A percentile compares a stretch with the other conserved stretches of the same genome.
phyloP scores from a whole-genome alignment of 768 basidiomycete species.

The Leccinum ochraceum region DNA sequence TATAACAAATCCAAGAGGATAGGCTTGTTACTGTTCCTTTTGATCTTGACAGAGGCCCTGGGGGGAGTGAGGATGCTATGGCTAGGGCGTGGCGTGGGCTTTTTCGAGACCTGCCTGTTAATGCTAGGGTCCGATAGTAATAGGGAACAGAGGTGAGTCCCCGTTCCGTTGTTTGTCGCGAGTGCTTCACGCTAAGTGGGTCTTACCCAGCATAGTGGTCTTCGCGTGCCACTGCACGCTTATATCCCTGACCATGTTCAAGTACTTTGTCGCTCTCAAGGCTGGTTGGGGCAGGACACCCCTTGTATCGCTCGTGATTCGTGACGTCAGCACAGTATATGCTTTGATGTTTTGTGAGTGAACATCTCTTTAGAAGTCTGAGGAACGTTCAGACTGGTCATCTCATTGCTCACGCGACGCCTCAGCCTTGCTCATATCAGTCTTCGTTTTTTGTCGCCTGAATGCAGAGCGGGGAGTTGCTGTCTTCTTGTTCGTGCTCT shows the following conservation, averaged over 20 bases:
- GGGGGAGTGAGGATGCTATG: neutral
- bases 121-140: neutral
- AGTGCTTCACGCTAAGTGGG: neutral
- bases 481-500: conserved; percentile 15
- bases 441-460: neutral
- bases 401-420: neutral
- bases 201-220: neutral
- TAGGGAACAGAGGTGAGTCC: neutral
- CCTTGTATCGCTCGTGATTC: conserved; percentile 22
- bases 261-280: conserved; percentile 19
- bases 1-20: conserved; percentile 21
- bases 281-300: conserved; percentile 21
- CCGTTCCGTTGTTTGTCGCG: neutral
- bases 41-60: conserved; percentile 4
- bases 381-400: neutral
- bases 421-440: conserved; percentile 8
- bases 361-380: neutral
- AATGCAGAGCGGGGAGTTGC: conserved; percentile 5
- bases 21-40: conserved; percentile 4
- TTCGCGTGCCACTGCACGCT: conserved; percentile 14
- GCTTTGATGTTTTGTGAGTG: conserved; percentile 12
- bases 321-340: conserved; percentile 18
- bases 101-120: neutral
- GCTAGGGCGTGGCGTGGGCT: neutral
- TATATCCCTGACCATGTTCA: conserved; percentile 19